These are phyloP conservation scores for Climacium dendroides DNA, from an alignment of 225 moss, liverwort and hornwort genomes.

Conservation along the genomic window DNA sequence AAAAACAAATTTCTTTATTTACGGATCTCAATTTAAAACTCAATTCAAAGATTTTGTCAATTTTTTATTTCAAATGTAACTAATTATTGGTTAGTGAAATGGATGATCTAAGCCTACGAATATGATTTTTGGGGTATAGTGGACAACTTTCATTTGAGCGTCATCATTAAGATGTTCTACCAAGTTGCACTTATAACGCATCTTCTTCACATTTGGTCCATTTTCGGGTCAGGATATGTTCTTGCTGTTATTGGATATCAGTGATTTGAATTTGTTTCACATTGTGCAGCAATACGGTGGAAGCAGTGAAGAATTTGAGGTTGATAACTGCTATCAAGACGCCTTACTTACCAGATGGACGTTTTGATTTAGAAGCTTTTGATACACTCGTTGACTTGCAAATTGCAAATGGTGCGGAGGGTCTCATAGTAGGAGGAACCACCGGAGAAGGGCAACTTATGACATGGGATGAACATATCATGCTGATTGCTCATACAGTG, in stretches of 20 bases:
- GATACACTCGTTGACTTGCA: slow-evolving; percentile 60
- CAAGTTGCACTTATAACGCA: not conserved
- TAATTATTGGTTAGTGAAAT: not conserved
- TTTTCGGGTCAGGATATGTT: not conserved
- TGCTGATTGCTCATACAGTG: slow-evolving; percentile 73
- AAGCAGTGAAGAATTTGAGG: slow-evolving; percentile 66
- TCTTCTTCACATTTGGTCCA: not conserved
- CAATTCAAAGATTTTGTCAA: not conserved
- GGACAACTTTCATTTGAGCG: not conserved
- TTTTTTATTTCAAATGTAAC: not conserved
- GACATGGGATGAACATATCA: slow-evolving; percentile 91
- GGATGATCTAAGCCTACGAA: not conserved
- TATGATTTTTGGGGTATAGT: not conserved
- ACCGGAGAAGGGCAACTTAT: slow-evolving; percentile 97
- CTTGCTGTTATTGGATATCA: not conserved
- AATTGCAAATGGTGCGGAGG: slow-evolving; percentile 60
- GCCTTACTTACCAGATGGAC: slow-evolving; percentile 69
- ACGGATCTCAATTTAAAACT: not conserved
- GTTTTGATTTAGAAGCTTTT: slow-evolving; percentile 69
- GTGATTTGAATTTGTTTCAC: not conserved
- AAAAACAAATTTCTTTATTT: not conserved
- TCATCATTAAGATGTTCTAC: not conserved
- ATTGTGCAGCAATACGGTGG: slow-evolving; percentile 54
- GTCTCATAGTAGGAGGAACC: slow-evolving; percentile 79
- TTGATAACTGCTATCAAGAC: slow-evolving; percentile 87